phyloP scores from a whole-genome alignment of 805 yeast genomes.

The Ogataea nakhonphanomensis region DNA sequence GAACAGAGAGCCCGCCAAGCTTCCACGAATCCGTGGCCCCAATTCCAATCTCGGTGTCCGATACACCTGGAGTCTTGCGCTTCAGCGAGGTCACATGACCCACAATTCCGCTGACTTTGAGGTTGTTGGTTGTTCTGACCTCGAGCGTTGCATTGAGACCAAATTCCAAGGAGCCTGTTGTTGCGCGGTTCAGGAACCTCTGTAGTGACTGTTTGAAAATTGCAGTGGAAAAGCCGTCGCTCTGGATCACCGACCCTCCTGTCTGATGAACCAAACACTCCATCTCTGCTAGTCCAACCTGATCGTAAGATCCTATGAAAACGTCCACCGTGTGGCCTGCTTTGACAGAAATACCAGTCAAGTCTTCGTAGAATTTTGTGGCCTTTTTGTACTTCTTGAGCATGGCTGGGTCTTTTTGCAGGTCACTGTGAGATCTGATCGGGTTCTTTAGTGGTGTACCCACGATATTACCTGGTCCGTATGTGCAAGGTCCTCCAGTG shows the following conservation, averaged over 20 bases:
- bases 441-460: constrained; percentile 56
- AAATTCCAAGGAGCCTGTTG: constrained; percentile 40
- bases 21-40: constrained; percentile 60
- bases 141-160: constrained; percentile 62
- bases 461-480: constrained; percentile 63
- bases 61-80: constrained; percentile 31
- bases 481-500: constrained; percentile 62
- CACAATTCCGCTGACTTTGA: constrained; percentile 55
- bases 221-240: constrained; percentile 64
- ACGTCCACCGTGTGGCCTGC: constrained; percentile 55
- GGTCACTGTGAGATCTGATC: constrained; percentile 63
- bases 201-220: constrained; percentile 65
- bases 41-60: constrained; percentile 42
- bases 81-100: constrained; percentile 58
- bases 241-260: constrained; percentile 60
- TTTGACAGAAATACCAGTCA: constrained; percentile 45
- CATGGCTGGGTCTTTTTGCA: constrained; percentile 40
- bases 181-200: constrained; percentile 43
- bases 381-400: constrained; percentile 43
- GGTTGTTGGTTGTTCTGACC: constrained; percentile 46
- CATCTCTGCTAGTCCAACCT: constrained; percentile 67
- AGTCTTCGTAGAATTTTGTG: constrained; percentile 42
- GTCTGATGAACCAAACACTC: constrained; percentile 52
- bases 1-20: constrained; percentile 51
- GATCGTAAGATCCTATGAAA: constrained; percentile 67